A percentile compares a stretch with the other conserved stretches of the same genome.
Evolutionary conservation across 441 rosid genomes (phyloP).

Genomic region (Syzygium malaccense): DNA sequence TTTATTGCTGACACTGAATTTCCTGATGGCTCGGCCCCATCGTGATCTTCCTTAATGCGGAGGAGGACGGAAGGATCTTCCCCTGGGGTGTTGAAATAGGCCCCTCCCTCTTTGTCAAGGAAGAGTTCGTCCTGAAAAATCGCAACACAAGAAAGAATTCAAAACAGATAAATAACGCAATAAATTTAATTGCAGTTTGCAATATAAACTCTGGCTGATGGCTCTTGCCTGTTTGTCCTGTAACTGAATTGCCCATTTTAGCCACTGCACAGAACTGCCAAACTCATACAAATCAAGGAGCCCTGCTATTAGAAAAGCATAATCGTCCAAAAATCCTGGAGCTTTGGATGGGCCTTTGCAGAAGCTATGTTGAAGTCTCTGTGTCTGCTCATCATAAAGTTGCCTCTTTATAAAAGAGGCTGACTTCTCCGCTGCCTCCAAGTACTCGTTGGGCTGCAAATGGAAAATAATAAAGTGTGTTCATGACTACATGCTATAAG

Average conservation of each 20-base stretch:
- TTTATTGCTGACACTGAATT: conserved; percentile 86
- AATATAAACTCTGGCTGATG: neutral
- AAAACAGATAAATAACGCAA: neutral
- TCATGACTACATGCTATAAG: neutral
- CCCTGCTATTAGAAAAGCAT: conserved; percentile 86
- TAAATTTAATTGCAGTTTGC: neutral
- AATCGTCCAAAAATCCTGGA: conserved; percentile 93
- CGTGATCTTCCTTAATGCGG: conserved; percentile 93
- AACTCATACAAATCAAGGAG: conserved; percentile 75
- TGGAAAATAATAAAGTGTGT: neutral
- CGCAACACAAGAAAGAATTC: neutral
- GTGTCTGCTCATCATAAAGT: conserved; percentile 58
- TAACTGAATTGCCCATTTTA: conserved; percentile 71
- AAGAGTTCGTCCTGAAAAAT: conserved; percentile 65
- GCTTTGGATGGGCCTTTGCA: conserved; percentile 89
- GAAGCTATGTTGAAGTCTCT: conserved; percentile 70
- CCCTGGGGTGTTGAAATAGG: conserved; percentile 80
- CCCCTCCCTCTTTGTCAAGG: conserved; percentile 89
- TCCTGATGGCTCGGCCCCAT: conserved; percentile 98
- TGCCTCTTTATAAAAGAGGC: conserved; percentile 59
- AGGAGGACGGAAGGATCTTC: conserved; percentile 88
- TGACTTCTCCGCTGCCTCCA: conserved; percentile 85
- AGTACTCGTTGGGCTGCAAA: conserved; percentile 72
- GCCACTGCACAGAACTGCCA: conserved; percentile 62
- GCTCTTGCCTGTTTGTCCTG: conserved; percentile 68